phyloP scores from a whole-genome alignment of 179 eudicot species.

The Sideroxylon spinosum region DNA sequence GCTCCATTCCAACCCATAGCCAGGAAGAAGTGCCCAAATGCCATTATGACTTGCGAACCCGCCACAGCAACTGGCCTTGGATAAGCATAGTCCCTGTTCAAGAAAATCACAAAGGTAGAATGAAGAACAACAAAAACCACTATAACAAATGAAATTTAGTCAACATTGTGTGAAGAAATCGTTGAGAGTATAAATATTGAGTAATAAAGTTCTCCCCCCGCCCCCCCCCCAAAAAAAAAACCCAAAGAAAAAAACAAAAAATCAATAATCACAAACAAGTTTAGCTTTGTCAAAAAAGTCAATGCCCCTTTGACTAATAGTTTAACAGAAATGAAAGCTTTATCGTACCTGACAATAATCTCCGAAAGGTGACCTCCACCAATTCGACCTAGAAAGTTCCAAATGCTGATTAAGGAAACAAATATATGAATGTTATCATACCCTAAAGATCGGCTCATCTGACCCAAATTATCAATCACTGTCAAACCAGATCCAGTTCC shows the following conservation, averaged over 20 bases:
- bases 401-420: conserved; percentile 51
- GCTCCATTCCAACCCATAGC: conserved; percentile 52
- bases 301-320: too few species aligned
- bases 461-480: conserved; percentile 50
- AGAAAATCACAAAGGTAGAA: background rate
- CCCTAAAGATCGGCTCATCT: conserved; percentile 47
- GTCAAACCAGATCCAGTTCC: conserved; percentile 52
- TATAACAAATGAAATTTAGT: background rate
- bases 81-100: conserved; percentile 38
- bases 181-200: too few species aligned
- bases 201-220: too few species aligned
- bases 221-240: too few species aligned
- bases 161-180: too few species aligned
- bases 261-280: too few species aligned
- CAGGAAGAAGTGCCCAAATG: conserved; percentile 44
- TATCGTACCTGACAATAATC: conserved; percentile 36
- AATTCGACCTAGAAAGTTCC: conserved; percentile 50
- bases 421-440: conserved; percentile 43
- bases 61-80: conserved; percentile 44
- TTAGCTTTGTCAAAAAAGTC: too few species aligned
- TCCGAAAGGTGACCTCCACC: conserved; percentile 52
- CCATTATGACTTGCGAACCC: conserved; percentile 40
- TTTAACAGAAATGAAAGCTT: background rate
- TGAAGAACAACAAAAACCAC: background rate
- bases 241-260: too few species aligned